Conservation (phyloP, 2,329 filamentous ascomycete species). For the Hypoxylon sp. region DNA sequence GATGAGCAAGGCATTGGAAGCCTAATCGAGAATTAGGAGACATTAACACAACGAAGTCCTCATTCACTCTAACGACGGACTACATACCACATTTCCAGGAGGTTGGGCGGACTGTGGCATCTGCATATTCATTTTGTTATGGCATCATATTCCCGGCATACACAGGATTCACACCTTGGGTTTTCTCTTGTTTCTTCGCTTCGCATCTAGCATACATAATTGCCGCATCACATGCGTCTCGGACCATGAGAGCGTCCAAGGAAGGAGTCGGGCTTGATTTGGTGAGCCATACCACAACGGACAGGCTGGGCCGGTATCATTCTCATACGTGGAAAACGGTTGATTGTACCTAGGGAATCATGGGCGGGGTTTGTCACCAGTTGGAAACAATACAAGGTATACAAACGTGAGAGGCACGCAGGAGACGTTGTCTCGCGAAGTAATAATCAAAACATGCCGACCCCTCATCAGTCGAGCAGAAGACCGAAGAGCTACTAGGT, state of each 20-base stretch:
- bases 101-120: constrained; percentile 32
- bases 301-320: constrained; percentile 33
- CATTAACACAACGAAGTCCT: constrained; percentile 3
- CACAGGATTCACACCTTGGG: constrained; percentile 33
- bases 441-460: constrained; percentile 34
- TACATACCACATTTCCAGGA: constrained; percentile 12
- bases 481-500: constrained; percentile 8
- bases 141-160: constrained; percentile 41
- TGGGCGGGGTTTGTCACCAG: constrained; percentile 1
- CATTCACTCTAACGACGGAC: constrained; percentile 23
- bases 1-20: constrained; percentile 60
- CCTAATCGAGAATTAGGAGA: constrained; percentile 4
- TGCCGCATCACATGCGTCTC: constrained; percentile 18
- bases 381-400: constrained; percentile 23
- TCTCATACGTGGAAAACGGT: constrained; percentile 31
- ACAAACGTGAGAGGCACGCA: constrained; percentile 22
- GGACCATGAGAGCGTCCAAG: constrained; percentile 15
- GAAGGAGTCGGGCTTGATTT: constrained; percentile 19
- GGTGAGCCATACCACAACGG: constrained; percentile 30
- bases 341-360: constrained; percentile 20
- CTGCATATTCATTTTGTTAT: constrained; percentile 42
- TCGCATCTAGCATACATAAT: constrained; percentile 44
- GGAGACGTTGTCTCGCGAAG: constrained; percentile 29
- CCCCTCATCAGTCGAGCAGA: constrained; percentile 24
- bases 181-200: constrained; percentile 34